Conservation (phyloP, 1,139 yeast genomes). For the Suhomyces bokatorum region DNA sequence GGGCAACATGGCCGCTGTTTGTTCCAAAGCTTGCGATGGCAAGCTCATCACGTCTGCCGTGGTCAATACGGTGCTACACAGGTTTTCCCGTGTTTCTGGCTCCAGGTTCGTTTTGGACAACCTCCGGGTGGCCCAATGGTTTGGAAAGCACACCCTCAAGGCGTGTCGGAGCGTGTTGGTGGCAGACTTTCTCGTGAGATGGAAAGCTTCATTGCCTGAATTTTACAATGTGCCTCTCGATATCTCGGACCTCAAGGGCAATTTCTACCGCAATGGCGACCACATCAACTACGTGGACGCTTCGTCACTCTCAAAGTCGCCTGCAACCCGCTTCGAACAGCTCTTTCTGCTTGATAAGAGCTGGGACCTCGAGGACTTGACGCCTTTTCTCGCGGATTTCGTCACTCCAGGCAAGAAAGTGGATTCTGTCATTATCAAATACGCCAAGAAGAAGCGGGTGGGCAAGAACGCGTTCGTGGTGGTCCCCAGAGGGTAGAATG, state of each 20-base stretch:
- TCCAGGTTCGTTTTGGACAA: constrained; percentile 38
- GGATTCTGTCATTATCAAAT: constrained; percentile 74
- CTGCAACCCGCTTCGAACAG: constrained; percentile 56
- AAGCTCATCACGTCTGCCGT: constrained; percentile 30
- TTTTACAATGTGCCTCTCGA: constrained; percentile 60
- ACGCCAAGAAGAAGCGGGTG: constrained; percentile 62
- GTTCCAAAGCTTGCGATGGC: constrained; percentile 21
- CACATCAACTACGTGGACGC: constrained; percentile 55
- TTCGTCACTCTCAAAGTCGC: constrained; percentile 48
- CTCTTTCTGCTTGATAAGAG: constrained; percentile 58
- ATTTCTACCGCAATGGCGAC: constrained; percentile 50
- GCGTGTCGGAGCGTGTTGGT: constrained; percentile 29
- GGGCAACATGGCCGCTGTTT: constrained; percentile 24
- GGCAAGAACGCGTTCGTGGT: constrained; percentile 43
- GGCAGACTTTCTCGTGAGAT: constrained; percentile 55
- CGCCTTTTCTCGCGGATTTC: constrained; percentile 63
- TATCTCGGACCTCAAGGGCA: constrained; percentile 52
- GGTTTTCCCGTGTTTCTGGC: constrained; percentile 29
- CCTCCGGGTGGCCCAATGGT: constrained; percentile 52
- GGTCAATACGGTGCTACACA: constrained; percentile 46
- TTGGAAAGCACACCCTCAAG: constrained; percentile 55
- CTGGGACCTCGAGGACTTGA: constrained; percentile 75
- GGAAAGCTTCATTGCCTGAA: constrained; percentile 70
- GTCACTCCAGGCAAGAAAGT: constrained; percentile 58
- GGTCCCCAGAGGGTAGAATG: constrained; percentile 7